phyloP scores from a whole-genome alignment of 495 filamentous ascomycete genomes.

The Durotheca rogersii region DNA sequence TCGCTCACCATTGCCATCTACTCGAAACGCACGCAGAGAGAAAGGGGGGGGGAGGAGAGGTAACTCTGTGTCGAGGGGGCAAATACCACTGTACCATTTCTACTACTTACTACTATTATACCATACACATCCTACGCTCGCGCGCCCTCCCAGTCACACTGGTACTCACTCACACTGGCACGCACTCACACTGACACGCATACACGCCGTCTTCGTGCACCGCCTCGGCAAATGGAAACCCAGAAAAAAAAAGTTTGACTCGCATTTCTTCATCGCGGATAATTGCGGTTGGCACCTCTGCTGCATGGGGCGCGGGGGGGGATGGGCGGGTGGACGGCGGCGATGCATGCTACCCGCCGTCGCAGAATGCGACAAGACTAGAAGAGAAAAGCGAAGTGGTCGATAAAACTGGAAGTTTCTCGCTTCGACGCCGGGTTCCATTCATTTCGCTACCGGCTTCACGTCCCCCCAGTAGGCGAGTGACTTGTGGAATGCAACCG shows the following conservation, averaged over 20 bases:
- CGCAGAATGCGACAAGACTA: slow-evolving; percentile 7
- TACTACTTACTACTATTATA: no score
- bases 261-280: slow-evolving; percentile 12
- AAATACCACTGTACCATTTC: slow-evolving; percentile 19
- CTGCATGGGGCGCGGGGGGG: no score
- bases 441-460: background rate
- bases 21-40: no score
- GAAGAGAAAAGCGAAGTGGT: background rate
- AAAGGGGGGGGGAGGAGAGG: no score
- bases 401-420: slow-evolving; percentile 12
- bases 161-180: no score
- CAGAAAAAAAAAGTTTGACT: slow-evolving; percentile 7
- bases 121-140: no score
- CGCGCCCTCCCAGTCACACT: no score
- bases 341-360: slow-evolving; percentile 14
- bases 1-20: slow-evolving; percentile 16
- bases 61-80: slow-evolving; percentile 15
- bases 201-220: no score
- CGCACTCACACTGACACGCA: no score
- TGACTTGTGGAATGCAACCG: slow-evolving; percentile 12
- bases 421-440: slow-evolving; percentile 16
- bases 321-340: slow-evolving; percentile 6
- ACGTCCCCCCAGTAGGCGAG: background rate
- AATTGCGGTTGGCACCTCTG: slow-evolving; percentile 26
- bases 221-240: slow-evolving; percentile 19